Base-by-base conservation (phyloP, 345 rosid species). In the Populus davidiana region DNA sequence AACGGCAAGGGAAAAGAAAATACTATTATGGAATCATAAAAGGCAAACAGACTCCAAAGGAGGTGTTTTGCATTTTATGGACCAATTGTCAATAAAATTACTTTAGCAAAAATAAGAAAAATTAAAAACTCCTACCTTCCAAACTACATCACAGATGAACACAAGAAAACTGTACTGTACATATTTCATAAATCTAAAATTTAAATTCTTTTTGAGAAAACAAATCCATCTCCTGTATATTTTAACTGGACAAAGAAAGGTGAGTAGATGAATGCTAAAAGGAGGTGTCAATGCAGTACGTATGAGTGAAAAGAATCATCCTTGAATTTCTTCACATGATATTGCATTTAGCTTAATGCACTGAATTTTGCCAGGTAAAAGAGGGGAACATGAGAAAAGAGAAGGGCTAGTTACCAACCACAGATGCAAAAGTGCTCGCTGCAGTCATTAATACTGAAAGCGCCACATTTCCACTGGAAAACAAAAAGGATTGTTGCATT, bases 381-480 rank as follows among this genome's bases (percentile, higher is more conserved):
- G 63, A 33, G 52, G 73, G 69, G 67, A 56, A 78, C 11, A 81
- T 17, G 25, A 71, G 8, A 75, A 67, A 20, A 73, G 5, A 69
- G 18, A n/a, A 76, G 29, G 18, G 56, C 38, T 50, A 41, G 76
- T 65, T 71, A 86, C 98, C 50, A 67, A 95, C 98, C 96, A 89
- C 98, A 78, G 98, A 94, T 78, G 93, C 77, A 56, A 94, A 56
- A 72, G 98, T 94, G 89, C 98, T 93, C 52, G 94, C 81, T 36
- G 97, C 97, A 33, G 98, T 94, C 97, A 93, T 93, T 87, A 95
- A 79, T 74, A 95, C 94, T 23, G 98, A 95, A 63, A 93, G 88
- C 31, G 97, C 98, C 21, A 94, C 95, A 86, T 94, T 94, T 69
- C 97, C 97, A 67, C 98, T 93, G 88, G 73, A 79, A 81, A 69